Evolutionary conservation across 805 yeast genomes (phyloP).

Genomic region (Isabelozyma rhagii): DNA sequence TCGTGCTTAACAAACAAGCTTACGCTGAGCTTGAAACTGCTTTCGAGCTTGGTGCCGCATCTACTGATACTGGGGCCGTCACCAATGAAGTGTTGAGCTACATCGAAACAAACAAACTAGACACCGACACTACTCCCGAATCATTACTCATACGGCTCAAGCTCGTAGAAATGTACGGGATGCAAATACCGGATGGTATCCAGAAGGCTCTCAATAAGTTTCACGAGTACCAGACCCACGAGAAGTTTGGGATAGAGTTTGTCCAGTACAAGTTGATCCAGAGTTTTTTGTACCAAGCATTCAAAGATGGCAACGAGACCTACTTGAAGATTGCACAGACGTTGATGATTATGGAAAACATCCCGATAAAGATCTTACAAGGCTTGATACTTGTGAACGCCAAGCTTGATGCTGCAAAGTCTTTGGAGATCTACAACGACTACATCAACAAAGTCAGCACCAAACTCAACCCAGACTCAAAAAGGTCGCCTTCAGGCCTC

Average conservation of each 20-base stretch:
- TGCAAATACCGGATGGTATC: constrained; percentile 21
- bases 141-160: constrained; percentile 29
- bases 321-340: constrained; percentile 38
- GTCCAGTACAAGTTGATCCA: constrained; percentile 41
- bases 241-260: constrained; percentile 36
- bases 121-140: constrained; percentile 21
- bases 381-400: constrained; percentile 41
- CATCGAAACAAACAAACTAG: constrained; percentile 19
- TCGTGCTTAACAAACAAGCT: neutral
- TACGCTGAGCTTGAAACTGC: constrained; percentile 1
- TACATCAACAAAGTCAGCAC: constrained; percentile 37
- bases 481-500: constrained; percentile 40
- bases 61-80: neutral
- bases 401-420: constrained; percentile 32
- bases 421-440: constrained; percentile 45
- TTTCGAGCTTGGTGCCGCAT: neutral
- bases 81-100: constrained; percentile 12
- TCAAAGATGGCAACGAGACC: constrained; percentile 23
- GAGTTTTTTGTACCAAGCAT: constrained; percentile 39
- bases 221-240: constrained; percentile 37
- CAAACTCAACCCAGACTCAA: constrained; percentile 21
- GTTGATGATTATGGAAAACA: constrained; percentile 19
- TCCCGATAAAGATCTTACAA: constrained; percentile 34
- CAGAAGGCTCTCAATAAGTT: constrained; percentile 32
- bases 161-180: constrained; percentile 30